Evolutionary conservation across 306 rosid genomes (phyloP).

Genomic region (Cucurbita pepo): DNA sequence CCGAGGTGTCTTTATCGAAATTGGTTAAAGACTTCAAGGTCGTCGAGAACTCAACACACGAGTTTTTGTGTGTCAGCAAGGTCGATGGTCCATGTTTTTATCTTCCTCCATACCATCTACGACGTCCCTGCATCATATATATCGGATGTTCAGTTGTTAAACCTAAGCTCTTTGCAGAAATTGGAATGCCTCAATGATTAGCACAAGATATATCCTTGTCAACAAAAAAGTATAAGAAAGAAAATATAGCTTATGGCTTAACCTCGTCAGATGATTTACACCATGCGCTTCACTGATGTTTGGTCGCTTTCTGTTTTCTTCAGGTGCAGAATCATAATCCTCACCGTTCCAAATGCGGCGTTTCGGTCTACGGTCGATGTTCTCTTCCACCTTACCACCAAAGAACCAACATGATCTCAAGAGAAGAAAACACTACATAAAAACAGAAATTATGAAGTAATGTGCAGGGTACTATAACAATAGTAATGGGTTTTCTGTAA

Average conservation of each 20-base stretch:
- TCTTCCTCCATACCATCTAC: background rate
- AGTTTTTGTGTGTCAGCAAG: background rate
- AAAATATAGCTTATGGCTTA: background rate
- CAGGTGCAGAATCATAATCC: slow-evolving; percentile 62
- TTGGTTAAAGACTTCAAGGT: background rate
- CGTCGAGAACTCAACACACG: background rate
- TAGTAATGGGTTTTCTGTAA: slow-evolving; percentile 1
- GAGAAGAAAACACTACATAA: slow-evolving; percentile 4
- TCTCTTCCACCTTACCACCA: slow-evolving; percentile 50
- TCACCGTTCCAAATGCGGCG: slow-evolving; percentile 74
- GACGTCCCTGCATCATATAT: background rate
- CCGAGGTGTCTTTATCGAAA: background rate
- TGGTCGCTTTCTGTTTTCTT: slow-evolving; percentile 21
- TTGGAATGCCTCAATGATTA: background rate
- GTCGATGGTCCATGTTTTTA: background rate
- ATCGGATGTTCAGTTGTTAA: background rate
- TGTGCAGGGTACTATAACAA: background rate
- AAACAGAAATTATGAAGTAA: background rate
- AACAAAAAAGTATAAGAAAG: background rate
- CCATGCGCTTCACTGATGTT: background rate
- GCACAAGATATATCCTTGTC: background rate
- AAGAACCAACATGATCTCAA: slow-evolving; percentile 7
- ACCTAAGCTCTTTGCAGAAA: background rate
- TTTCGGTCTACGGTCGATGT: slow-evolving; percentile 57
- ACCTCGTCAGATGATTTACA: background rate